phyloP scores from a whole-genome alignment of 768 basidiomycete species.

The Pleurotus sapidus region DNA sequence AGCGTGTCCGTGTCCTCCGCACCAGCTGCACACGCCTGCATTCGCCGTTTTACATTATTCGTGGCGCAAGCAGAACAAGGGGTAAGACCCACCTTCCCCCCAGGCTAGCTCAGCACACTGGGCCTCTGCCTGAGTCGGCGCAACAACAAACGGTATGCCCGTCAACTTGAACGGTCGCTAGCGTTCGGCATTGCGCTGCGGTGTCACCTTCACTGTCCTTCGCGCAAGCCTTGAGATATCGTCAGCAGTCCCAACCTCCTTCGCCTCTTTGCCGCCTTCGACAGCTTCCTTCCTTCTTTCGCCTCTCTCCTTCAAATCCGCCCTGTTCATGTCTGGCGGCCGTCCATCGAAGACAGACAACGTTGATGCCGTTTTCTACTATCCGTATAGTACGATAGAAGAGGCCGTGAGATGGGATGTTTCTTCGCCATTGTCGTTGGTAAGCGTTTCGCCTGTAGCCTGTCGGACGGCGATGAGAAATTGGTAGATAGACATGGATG shows the following conservation, averaged over 20 bases:
- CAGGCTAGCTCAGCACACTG: constrained; percentile 98
- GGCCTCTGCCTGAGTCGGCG: constrained; percentile 97
- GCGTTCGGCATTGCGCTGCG: constrained; percentile 96
- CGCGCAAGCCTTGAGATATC: constrained; percentile 89
- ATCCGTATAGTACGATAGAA: constrained; percentile 98
- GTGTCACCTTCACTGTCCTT: constrained; percentile 91
- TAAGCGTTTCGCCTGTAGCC: constrained; percentile 94
- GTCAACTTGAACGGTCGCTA: constrained; percentile 82
- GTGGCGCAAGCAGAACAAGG: background rate
- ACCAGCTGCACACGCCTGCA: constrained; percentile 95
- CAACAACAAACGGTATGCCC: constrained; percentile 95
- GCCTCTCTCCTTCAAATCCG: constrained; percentile 96
- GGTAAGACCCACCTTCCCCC: constrained; percentile 66
- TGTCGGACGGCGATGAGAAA: constrained; percentile 98
- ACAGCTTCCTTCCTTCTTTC: constrained; percentile 90
- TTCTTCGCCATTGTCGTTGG: constrained; percentile 96
- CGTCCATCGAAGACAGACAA: constrained; percentile 98
- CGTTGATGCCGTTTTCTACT: constrained; percentile 98
- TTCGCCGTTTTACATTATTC: background rate
- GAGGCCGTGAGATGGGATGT: constrained; percentile 96
- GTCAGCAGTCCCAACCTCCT: constrained; percentile 84
- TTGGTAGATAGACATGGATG: constrained; percentile 96
- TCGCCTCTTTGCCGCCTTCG: constrained; percentile 93
- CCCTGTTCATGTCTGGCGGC: constrained; percentile 95
- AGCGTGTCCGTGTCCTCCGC: constrained; percentile 99